Conservation (phyloP, 1,139 yeast genomes). For the Keqinozyma sinolaborantium region DNA sequence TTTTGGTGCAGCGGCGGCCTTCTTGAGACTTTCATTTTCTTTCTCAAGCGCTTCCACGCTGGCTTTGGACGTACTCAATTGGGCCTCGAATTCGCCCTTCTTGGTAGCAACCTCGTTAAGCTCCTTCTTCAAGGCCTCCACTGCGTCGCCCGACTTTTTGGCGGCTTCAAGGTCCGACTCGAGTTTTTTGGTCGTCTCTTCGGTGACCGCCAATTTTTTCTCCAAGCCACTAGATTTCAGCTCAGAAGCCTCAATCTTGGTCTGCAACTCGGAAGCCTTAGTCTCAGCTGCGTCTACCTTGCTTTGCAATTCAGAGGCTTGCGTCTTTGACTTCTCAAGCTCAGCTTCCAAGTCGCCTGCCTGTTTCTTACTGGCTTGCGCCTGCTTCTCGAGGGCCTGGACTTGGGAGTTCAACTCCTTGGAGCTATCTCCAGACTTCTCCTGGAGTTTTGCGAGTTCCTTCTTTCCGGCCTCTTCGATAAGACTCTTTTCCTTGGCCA, state of each 20-base stretch:
- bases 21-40: slow-evolving; percentile 11
- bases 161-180: background rate
- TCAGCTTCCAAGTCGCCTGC: slow-evolving; percentile 1
- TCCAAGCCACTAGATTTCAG: slow-evolving; percentile 1
- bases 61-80: slow-evolving; percentile 21
- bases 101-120: background rate
- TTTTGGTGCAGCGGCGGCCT: slow-evolving; percentile 4
- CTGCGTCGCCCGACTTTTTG: background rate
- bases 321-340: slow-evolving; percentile 7
- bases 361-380: slow-evolving; percentile 2
- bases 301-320: slow-evolving; percentile 1
- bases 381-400: slow-evolving; percentile 4
- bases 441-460: no score
- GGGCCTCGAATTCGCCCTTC: background rate
- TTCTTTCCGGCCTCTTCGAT: background rate
- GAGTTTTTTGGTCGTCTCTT: slow-evolving; percentile 3
- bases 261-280: slow-evolving; percentile 2
- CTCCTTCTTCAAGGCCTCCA: background rate
- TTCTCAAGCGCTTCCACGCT: slow-evolving; percentile 19
- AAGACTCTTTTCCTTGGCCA: background rate
- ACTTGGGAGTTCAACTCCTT: background rate
- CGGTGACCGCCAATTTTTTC: slow-evolving; percentile 1
- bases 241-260: slow-evolving; percentile 1
- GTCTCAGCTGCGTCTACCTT: background rate
- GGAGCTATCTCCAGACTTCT: background rate